phyloP scores from a whole-genome alignment of 2,329 filamentous ascomycete species.

The Fusarium keratoplasticum region DNA sequence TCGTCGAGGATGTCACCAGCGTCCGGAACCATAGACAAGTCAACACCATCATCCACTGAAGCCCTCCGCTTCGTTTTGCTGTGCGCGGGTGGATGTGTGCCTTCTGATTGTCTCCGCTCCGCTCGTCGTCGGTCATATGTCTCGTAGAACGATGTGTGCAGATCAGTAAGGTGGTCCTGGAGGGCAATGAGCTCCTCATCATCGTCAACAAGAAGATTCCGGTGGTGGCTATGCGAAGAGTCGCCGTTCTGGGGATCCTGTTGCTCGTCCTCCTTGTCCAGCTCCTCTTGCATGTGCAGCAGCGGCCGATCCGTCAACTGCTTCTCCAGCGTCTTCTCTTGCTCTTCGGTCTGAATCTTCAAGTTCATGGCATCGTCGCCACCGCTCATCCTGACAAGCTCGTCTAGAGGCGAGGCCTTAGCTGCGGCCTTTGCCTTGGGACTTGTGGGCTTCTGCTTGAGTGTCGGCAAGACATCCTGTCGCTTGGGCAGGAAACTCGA shows the following conservation, averaged over 20 bases:
- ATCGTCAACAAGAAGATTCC: constrained; percentile 86
- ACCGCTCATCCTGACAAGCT: constrained; percentile 80
- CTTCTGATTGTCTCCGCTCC: constrained; percentile 50
- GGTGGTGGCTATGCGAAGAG: constrained; percentile 53
- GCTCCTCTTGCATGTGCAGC: constrained; percentile 89
- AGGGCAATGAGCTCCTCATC: constrained; percentile 85
- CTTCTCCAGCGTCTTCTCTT: constrained; percentile 87
- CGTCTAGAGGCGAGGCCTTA: constrained; percentile 69
- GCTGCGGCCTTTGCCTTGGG: constrained; percentile 20
- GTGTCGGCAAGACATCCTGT: constrained; percentile 60
- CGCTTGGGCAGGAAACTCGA: constrained; percentile 93
- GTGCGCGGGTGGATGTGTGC: constrained; percentile 50
- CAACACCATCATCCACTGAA: constrained; percentile 55
- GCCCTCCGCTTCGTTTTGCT: constrained; percentile 46
- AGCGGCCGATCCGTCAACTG: constrained; percentile 91
- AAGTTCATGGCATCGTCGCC: constrained; percentile 75
- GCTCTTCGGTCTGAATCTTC: constrained; percentile 82
- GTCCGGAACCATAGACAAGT: constrained; percentile 76
- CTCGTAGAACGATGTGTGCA: constrained; percentile 86
- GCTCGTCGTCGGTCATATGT: constrained; percentile 75
- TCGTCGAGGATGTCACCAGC: constrained; percentile 85
- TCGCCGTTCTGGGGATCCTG: constrained; percentile 43
- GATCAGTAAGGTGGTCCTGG: constrained; percentile 77
- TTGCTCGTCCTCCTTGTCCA: constrained; percentile 79
- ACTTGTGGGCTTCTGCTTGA: constrained; percentile 37